Evolutionary conservation across 345 rosid genomes (phyloP).

Genomic region (Draba incana): DNA sequence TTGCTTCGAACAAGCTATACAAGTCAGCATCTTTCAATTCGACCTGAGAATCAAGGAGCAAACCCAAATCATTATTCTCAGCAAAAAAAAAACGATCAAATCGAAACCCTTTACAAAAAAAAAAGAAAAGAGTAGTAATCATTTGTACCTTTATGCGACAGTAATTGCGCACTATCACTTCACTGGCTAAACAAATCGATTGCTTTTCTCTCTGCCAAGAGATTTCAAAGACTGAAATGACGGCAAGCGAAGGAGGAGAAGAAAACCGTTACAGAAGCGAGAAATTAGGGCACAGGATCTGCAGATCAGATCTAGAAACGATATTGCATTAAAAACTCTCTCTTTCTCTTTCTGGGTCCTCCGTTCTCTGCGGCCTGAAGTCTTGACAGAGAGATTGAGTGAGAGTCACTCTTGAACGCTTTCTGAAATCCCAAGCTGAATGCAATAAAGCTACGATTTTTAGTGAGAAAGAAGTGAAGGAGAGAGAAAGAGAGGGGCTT

Average conservation of each 20-base stretch:
- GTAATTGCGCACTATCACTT: constrained; percentile 10
- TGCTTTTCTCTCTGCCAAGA: constrained; percentile 20
- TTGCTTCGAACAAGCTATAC: constrained; percentile 84
- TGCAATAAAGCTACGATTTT: constrained; percentile 17
- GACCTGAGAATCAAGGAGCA: constrained; percentile 16
- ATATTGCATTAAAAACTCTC: constrained; percentile 9
- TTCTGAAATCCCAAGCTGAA: constrained; percentile 23
- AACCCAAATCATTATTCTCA: constrained; percentile 11
- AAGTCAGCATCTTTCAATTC: constrained; percentile 68
- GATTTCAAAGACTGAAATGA: background rate
- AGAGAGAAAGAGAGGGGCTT: constrained; percentile 29
- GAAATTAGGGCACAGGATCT: constrained; percentile 43
- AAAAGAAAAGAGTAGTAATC: background rate
- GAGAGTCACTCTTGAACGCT: constrained; percentile 30
- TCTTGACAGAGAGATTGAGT: constrained; percentile 29
- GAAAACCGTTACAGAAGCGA: constrained; percentile 48
- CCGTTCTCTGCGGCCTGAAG: constrained; percentile 18
- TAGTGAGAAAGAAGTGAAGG: background rate
- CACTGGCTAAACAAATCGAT: constrained; percentile 8
- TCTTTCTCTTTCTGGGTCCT: constrained; percentile 10
- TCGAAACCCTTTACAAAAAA: constrained; percentile 8
- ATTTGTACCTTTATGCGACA: constrained; percentile 21
- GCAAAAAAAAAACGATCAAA: constrained; percentile 5
- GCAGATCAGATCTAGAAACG: constrained; percentile 33
- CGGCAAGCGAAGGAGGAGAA: constrained; percentile 21